phyloP scores from a whole-genome alignment of 2,329 filamentous ascomycete genomes.

The Cordyceps cicadae region DNA sequence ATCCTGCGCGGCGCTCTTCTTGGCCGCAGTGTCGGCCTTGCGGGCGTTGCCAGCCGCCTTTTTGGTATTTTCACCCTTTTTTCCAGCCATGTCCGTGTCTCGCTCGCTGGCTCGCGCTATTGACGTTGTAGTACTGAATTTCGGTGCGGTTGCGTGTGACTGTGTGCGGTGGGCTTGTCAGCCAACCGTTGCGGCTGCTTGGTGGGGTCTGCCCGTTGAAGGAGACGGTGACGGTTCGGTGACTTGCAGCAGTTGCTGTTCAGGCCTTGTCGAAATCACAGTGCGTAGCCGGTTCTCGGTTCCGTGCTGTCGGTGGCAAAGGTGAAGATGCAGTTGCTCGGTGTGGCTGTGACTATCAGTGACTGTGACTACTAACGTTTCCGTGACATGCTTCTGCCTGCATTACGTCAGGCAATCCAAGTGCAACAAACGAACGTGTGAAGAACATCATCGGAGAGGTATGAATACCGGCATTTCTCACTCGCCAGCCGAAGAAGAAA shows the following conservation, averaged over 20 bases:
- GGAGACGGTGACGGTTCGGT: not conserved
- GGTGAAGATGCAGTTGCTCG: not conserved
- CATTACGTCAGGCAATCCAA: slow-evolving; percentile 7
- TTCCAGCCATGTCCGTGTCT: slow-evolving; percentile 51
- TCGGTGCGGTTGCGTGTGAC: not conserved
- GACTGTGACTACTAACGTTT: not conserved
- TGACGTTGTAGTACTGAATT: not conserved
- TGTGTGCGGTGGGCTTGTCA: not conserved
- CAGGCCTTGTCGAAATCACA: not conserved
- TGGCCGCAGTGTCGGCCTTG: slow-evolving; percentile 80
- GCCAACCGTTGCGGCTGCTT: not conserved
- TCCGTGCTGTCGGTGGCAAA: not conserved
- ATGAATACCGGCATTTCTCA: not conserved
- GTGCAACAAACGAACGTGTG: not conserved
- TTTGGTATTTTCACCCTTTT: slow-evolving; percentile 77
- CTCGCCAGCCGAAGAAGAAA: not conserved
- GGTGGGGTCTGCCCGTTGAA: not conserved
- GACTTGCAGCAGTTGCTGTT: not conserved
- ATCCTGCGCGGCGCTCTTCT: slow-evolving; percentile 66
- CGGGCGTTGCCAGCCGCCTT: slow-evolving; percentile 84
- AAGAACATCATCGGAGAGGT: not conserved
- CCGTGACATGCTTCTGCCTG: not conserved
- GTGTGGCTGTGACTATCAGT: slow-evolving; percentile 5
- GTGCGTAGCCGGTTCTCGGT: not conserved
- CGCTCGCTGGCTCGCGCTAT: not conserved